phyloP scores from a whole-genome alignment of 208 protist species.

The Phytomonas francai region DNA sequence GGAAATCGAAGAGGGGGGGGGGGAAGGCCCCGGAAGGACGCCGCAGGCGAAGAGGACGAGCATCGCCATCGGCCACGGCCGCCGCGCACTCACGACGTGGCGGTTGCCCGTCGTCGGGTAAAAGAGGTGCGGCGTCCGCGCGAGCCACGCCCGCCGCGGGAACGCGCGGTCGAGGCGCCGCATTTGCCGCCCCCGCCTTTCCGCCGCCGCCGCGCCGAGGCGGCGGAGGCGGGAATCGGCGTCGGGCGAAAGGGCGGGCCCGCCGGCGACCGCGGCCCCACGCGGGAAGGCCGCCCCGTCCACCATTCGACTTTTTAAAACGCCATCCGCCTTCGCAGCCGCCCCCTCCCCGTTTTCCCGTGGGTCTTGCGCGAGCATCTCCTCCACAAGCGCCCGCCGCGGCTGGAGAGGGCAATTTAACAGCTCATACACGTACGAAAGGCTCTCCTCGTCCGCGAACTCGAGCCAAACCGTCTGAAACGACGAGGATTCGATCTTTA shows the following conservation, averaged over 20 bases:
- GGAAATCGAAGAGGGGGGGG: neutral
- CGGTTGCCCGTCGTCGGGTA: constrained; percentile 17
- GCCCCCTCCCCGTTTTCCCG: no score
- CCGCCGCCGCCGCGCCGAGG: neutral
- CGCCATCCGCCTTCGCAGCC: no score
- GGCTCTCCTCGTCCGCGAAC: constrained; percentile 14
- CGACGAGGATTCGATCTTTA: constrained; percentile 15
- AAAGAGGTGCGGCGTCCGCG: no score
- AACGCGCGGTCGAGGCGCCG: neutral
- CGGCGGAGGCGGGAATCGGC: neutral
- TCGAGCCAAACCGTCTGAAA: constrained; percentile 27
- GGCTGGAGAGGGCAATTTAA: constrained; percentile 15
- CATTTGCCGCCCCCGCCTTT: neutral
- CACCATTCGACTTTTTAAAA: no score
- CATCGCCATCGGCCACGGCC: constrained; percentile 29
- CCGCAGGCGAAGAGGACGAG: constrained; percentile 30
- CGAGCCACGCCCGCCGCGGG: constrained; percentile 6
- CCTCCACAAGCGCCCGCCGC: neutral
- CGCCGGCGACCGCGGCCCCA: no score
- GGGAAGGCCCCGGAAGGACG: constrained; percentile 19
- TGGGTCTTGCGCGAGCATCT: neutral
- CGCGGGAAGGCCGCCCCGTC: no score
- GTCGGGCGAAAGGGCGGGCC: no score
- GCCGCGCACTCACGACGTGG: constrained; percentile 38
- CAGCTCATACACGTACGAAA: constrained; percentile 18